These are phyloP conservation scores for Echria macrotheca DNA, from an alignment of 495 filamentous ascomycete genomes.

Conservation along the genomic window DNA sequence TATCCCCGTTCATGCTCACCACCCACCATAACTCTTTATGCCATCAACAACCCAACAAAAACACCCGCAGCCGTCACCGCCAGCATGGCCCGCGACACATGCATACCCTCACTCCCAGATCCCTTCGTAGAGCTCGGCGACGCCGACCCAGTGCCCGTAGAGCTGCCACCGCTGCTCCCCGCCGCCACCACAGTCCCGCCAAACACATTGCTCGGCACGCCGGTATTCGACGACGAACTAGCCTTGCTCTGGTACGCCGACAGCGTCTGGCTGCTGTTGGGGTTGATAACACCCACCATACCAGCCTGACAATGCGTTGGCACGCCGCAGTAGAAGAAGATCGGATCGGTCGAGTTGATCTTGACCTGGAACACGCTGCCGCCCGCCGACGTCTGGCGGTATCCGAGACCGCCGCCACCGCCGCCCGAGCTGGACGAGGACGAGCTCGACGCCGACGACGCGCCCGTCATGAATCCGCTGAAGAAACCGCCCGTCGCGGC, in stretches of 20 bases:
- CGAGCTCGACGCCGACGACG: no score
- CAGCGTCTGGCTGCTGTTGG: constrained; percentile 14
- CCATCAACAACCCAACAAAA: no score
- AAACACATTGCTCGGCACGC: not conserved
- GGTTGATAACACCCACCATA: constrained; percentile 35
- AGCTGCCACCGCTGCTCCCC: constrained; percentile 3
- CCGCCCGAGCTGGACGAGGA: no score
- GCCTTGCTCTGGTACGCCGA: not conserved
- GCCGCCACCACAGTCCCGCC: not conserved
- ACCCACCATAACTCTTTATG: no score
- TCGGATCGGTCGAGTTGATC: constrained; percentile 45
- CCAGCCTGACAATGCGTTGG: constrained; percentile 34
- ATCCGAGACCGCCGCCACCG: no score
- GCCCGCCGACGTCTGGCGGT: no score
- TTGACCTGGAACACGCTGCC: constrained; percentile 36
- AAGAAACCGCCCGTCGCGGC: constrained; percentile 31
- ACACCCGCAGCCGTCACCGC: no score
- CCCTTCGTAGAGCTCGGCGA: not conserved
- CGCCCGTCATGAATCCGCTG: no score
- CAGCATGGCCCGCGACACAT: no score
- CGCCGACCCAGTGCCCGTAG: not conserved
- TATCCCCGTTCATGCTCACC: no score
- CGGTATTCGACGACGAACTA: not conserved
- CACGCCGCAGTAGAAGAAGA: constrained; percentile 47
- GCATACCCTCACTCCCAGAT: not conserved